These are phyloP conservation scores for Lactarius tabidus DNA, from an alignment of 768 basidiomycete species.

Conservation along the genomic window DNA sequence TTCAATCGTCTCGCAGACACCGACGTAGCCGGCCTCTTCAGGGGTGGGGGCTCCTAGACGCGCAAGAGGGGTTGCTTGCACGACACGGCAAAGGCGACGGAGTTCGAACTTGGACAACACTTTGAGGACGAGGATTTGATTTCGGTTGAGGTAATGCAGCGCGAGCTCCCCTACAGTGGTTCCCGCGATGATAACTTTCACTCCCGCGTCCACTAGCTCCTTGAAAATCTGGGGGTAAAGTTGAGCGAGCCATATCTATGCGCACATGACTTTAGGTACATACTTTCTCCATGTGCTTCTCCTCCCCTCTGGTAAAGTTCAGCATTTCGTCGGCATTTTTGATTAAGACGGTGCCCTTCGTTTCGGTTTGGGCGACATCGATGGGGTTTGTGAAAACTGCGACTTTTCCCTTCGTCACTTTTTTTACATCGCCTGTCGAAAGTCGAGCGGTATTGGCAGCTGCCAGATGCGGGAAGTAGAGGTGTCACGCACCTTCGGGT, in stretches of 20 bases:
- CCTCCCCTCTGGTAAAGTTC: slow-evolving; percentile 94
- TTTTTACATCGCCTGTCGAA: slow-evolving; percentile 69
- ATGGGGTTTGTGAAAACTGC: slow-evolving; percentile 92
- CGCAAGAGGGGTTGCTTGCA: slow-evolving; percentile 93
- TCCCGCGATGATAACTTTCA: slow-evolving; percentile 91
- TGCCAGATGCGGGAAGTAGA: not conserved
- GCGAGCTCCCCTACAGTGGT: slow-evolving; percentile 93
- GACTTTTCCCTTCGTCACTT: slow-evolving; percentile 82
- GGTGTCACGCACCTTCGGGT: slow-evolving; percentile 69
- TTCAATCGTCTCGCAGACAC: slow-evolving; percentile 92
- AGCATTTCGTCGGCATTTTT: slow-evolving; percentile 96
- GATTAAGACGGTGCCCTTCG: slow-evolving; percentile 95
- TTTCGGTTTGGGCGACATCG: slow-evolving; percentile 95
- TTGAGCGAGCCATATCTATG: slow-evolving; percentile 2
- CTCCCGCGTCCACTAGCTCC: slow-evolving; percentile 94
- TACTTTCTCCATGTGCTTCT: slow-evolving; percentile 92
- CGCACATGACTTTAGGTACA: not conserved
- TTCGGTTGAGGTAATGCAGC: slow-evolving; percentile 92
- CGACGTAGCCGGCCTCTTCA: slow-evolving; percentile 92
- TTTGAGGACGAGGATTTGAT: slow-evolving; percentile 93
- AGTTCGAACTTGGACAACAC: slow-evolving; percentile 98
- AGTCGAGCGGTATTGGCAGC: not conserved
- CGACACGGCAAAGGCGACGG: slow-evolving; percentile 88
- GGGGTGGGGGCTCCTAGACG: slow-evolving; percentile 93
- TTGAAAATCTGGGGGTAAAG: slow-evolving; percentile 69